Conservation (phyloP, 2,329 filamentous ascomycete species). For the Fusarium sp. region DNA sequence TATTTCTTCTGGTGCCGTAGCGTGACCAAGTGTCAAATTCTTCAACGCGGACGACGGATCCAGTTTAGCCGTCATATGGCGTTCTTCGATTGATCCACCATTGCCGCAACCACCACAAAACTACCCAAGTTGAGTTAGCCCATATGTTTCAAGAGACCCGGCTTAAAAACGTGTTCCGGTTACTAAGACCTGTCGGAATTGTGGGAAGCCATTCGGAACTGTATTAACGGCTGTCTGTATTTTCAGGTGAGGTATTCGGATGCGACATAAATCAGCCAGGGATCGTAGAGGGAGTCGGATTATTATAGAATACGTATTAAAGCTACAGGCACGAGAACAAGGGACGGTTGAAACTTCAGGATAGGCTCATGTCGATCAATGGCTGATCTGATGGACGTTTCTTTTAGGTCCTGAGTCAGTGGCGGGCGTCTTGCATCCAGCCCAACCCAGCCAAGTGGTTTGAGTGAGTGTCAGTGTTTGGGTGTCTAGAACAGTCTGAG, state of each 20-base stretch:
- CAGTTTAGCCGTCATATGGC: slow-evolving; percentile 34
- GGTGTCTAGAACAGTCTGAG: slow-evolving; percentile 11
- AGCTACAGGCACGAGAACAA: neutral
- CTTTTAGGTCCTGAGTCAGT: slow-evolving; percentile 2
- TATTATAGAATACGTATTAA: neutral
- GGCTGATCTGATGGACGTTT: slow-evolving; percentile 1
- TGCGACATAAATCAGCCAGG: neutral
- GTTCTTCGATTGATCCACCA: slow-evolving; percentile 28
- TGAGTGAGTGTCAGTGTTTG: neutral
- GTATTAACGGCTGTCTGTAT: neutral
- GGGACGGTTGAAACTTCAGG: slow-evolving; percentile 5
- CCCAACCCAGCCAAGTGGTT: neutral
- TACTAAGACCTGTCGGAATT: neutral
- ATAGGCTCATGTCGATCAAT: slow-evolving; percentile 23
- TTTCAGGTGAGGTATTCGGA: neutral
- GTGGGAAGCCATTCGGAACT: neutral
- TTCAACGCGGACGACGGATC: slow-evolving; percentile 39
- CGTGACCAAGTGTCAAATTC: slow-evolving; percentile 17
- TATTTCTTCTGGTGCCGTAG: slow-evolving; percentile 28
- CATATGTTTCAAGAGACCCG: slow-evolving; percentile 1
- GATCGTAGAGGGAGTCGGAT: neutral
- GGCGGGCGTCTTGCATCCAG: neutral
- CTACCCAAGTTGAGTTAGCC: slow-evolving; percentile 18
- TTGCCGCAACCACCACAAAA: slow-evolving; percentile 31
- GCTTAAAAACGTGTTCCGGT: no score